Evolutionary conservation across 331 rosid genomes (phyloP), one percentile per base, ranked within the genome.

Genomic region (Saraca asoca): DNA sequence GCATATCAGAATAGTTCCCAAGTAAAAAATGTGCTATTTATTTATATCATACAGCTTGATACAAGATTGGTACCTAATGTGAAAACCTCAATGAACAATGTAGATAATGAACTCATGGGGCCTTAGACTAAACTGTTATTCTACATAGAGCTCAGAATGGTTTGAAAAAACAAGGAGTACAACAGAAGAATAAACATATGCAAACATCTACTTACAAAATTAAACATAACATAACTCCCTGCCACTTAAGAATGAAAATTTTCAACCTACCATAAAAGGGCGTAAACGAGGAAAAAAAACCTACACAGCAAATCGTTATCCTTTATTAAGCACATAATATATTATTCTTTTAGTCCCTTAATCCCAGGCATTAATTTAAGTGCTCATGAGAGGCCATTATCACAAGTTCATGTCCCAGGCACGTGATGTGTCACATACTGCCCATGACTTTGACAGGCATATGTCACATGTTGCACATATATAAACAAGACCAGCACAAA

Each of bases 1-100:
- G 17, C 65, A 69, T 44, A 34, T 29, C 37, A 64, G 53, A 41
- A 49, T 41, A 66, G 55, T 33, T 29, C 62, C 51, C 20, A 19
- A n/a, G 20, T 14, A 1, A 42, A 34, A 48, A 51, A 44, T 44
- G 59, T 20, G 53, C 18, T 42, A 66, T 58, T 38, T 18, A 13
- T 24, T 1, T 60, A 55, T 10, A 11, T 29, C 45, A 18, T 39
- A 48, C 41, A 37, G 41, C 35, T 58, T 50, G 15, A 67, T 51
- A 14, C 61, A 59, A 12, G 64, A 15, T 17, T 52, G 33, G 15
- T 7, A 5, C 9, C 12, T 17, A 37, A 19, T 24, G 67, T 17
- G 68, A 16, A 57, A 50, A 34, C 5, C 43, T 12, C n/a, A 12
- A 42, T 16, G 46, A 68, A 48, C 57, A 42, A 5, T 12, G 48